These are phyloP conservation scores for Striga asiatica DNA, from an alignment of 257 asterid genomes.

Conservation along the genomic window DNA sequence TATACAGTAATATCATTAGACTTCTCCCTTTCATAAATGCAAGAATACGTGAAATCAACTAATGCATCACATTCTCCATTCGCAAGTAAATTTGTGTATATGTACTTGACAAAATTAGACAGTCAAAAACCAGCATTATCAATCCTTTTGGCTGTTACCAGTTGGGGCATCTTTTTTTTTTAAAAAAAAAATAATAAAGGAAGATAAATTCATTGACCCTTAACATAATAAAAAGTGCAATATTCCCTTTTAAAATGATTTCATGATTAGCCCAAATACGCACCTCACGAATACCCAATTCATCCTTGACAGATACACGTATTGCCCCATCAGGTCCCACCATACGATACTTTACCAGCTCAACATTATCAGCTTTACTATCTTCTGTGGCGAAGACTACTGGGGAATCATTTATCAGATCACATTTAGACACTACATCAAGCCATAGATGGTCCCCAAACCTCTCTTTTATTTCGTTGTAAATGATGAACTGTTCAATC, in stretches of 20 bases:
- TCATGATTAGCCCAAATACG: conserved; percentile 10
- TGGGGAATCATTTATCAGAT: conserved; percentile 61
- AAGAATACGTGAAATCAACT: neutral
- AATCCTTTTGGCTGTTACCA: neutral
- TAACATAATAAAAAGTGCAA: neutral
- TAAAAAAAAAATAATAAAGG: neutral
- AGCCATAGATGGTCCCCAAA: conserved; percentile 84
- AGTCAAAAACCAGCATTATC: conserved; percentile 4
- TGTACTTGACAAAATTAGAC: too few species aligned
- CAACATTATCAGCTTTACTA: conserved; percentile 36
- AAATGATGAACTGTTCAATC: conserved; percentile 56
- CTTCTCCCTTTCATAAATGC: neutral
- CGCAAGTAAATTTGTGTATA: too few species aligned
- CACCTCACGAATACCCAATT: conserved; percentile 68
- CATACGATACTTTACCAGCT: conserved; percentile 64
- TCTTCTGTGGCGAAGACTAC: conserved; percentile 62
- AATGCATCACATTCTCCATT: too few species aligned
- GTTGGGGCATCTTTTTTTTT: neutral
- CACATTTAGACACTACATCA: conserved; percentile 87
- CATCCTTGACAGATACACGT: conserved; percentile 59
- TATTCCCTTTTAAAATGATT: neutral
- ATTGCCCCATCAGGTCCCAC: conserved; percentile 84
- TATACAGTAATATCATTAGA: neutral
- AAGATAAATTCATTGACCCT: neutral
- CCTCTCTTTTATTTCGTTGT: conserved; percentile 82